Evolutionary conservation across 352 stramenopile species (phyloP), one percentile per base, ranked within the genome.

Genomic region (Globisporangium okanoganense): DNA sequence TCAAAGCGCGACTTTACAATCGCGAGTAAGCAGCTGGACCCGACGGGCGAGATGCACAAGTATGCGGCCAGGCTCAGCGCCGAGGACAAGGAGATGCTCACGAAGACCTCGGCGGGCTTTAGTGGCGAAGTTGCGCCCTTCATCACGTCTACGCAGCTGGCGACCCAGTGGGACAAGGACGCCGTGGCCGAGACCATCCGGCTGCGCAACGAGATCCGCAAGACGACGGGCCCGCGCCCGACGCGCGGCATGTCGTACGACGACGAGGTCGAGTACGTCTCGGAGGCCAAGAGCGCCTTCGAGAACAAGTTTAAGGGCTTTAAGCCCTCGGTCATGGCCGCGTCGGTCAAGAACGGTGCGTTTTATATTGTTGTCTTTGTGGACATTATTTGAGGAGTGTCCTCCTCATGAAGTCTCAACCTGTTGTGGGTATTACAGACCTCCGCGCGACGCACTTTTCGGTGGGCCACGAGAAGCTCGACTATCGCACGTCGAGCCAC

Each of bases 201-300:
- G 1, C 63, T 90, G 41, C 72, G 82, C 29, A 81, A 92, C 47
- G 78, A 92, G 54, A 80, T 87, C 64, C 76, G 80, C 48, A 79
- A 80, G 65, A 73, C 69, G 63, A 90, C 82, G 14, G 78, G 78
- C 12, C 73, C 77, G 13, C 69, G 71, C 10, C 71, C 72, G 25
- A 85, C 79, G 24, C 68, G 75, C 52, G 78, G 79, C 20, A 87
- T 90, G 66, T 88, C 82, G 16, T 90, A 86, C 50, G 80, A 95
- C 45, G 83, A 93, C 31, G 74, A 90, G 35, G 72, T 92, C 14
- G 76, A 88, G 58, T 94, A 94, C 62, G 50, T 92, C 8, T 93
- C 82, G 22, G 80, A 91, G 60, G 67, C 76, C 58, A 92, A 87
- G 61, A 86, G 77, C 44, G 70, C 75, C 51, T 92, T 78, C 61